Percentiles rank a stretch among this genome's conserved stretches.
Evolutionary conservation across 345 rosid genomes (phyloP).

Genomic region (Eucalyptus cloeziana): DNA sequence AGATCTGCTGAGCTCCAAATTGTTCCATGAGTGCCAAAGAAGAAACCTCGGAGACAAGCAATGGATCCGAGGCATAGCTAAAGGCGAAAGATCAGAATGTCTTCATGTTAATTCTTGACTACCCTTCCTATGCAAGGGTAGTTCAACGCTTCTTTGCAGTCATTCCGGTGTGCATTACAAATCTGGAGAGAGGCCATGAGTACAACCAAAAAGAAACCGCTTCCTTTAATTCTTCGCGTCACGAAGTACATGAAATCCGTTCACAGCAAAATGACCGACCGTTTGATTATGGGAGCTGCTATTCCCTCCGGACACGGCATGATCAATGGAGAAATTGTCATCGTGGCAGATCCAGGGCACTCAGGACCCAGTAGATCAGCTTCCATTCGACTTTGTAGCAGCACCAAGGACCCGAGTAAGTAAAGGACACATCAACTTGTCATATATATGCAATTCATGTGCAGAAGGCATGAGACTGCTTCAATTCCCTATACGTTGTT

Average conservation of each 20-base stretch:
- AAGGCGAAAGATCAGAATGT: constrained; percentile 4
- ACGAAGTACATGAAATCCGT: background rate
- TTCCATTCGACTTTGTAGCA: constrained; percentile 24
- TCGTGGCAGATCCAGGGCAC: constrained; percentile 15
- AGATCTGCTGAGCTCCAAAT: background rate
- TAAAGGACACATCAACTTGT: background rate
- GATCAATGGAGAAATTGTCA: constrained; percentile 22
- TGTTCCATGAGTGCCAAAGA: background rate
- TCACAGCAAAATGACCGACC: background rate
- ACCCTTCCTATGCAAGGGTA: background rate
- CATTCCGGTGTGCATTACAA: background rate
- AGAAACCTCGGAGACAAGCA: constrained; percentile 20
- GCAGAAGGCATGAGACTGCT: background rate
- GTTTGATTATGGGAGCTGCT: background rate
- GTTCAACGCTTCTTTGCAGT: background rate
- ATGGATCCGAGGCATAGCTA: constrained; percentile 20
- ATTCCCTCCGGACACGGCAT: background rate
- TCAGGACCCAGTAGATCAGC: constrained; percentile 47
- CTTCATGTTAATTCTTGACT: background rate
- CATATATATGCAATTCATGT: background rate
- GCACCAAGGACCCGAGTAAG: constrained; percentile 32
- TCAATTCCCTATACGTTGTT: background rate
- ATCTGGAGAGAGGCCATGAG: background rate
- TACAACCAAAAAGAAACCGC: background rate
- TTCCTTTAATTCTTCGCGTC: background rate